Evolutionary conservation across 768 basidiomycete species (phyloP), one percentile per base, ranked within the genome.

Genomic region (Agaricus subrufescens): DNA sequence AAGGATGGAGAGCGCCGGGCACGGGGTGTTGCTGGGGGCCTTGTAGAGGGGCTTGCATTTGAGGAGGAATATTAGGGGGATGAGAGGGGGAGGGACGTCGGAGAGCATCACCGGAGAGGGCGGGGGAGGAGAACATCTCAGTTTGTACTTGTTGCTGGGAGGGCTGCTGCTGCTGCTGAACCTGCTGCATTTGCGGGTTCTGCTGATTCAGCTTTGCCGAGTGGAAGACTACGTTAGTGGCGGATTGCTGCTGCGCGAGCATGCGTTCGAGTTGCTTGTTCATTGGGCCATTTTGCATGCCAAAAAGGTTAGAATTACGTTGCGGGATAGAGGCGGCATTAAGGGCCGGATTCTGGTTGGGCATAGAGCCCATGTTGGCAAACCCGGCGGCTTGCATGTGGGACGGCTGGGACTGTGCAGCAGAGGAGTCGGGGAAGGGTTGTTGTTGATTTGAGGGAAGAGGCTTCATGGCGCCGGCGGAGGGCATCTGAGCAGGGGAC

Each of bases 61-160:
- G 61, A 27, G 67, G 63, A 30, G 63, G 55, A 54, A 63, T 63
- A 43, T 63, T 66, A 15, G 68, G 62, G 62, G 69, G 61, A 67
- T 76, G 73, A n/a, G 75, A 72, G 57, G 70, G 15, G 79, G 84
- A 29, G 4, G 77, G 72, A 9, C 77, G 80, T 37, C 78, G 76
- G 63, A 83, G 72, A 27, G 71, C 74, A 27, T 80, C 77, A 60
- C 70, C 67, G 29, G 67, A 52, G 68, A 80, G 73, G 26, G 70
- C 71, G n/a, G 79, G 69, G 7, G 80, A 67, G 23, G 75, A 62
- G 64, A 84, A 83, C 61, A 80, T 74, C 54, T 83, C 82, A 23
- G 68, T 63, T 27, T 65, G 65, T 40, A 67, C 64, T 44, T 67
- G 69, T 50, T 71, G 62, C 23, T 60, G 61, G 26, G 60, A 58